Evolutionary conservation across 2,329 filamentous ascomycete species (phyloP).

Genomic region (Lecanicillium sp.): DNA sequence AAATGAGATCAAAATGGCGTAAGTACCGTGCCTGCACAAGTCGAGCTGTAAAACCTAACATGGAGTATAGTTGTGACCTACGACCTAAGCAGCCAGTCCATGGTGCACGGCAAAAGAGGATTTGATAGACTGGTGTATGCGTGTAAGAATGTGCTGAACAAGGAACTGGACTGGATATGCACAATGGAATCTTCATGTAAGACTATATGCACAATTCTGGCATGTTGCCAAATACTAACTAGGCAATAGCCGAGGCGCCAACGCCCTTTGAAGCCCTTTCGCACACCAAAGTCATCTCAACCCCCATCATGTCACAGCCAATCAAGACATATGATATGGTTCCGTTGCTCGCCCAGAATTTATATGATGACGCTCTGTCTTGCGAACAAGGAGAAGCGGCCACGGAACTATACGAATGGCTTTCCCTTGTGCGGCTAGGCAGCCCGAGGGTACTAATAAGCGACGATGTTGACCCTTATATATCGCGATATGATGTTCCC

Average conservation of each 20-base stretch:
- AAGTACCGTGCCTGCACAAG: slow-evolving; percentile 23
- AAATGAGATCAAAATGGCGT: slow-evolving; percentile 69
- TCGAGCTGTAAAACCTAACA: slow-evolving; percentile 21
- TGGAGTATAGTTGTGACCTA: slow-evolving; percentile 60
- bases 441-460: slow-evolving; percentile 55
- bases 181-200: slow-evolving; percentile 48
- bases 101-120: slow-evolving; percentile 76
- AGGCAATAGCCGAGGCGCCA: neutral
- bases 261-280: neutral
- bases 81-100: slow-evolving; percentile 66
- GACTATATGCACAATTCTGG: neutral
- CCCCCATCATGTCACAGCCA: neutral
- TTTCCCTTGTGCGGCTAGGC: slow-evolving; percentile 59
- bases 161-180: slow-evolving; percentile 66
- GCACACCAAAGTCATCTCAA: neutral
- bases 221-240: neutral
- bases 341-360: too few relatives aligned
- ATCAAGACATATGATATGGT: slow-evolving; percentile 19
- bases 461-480: slow-evolving; percentile 61
- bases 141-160: slow-evolving; percentile 67
- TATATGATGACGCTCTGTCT: too few relatives aligned
- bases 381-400: slow-evolving; percentile 59
- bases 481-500: slow-evolving; percentile 62
- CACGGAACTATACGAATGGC: slow-evolving; percentile 65
- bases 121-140: slow-evolving; percentile 76